Base-by-base conservation (phyloP, 2,329 filamentous ascomycete genomes). In the Neonectria sp. region DNA sequence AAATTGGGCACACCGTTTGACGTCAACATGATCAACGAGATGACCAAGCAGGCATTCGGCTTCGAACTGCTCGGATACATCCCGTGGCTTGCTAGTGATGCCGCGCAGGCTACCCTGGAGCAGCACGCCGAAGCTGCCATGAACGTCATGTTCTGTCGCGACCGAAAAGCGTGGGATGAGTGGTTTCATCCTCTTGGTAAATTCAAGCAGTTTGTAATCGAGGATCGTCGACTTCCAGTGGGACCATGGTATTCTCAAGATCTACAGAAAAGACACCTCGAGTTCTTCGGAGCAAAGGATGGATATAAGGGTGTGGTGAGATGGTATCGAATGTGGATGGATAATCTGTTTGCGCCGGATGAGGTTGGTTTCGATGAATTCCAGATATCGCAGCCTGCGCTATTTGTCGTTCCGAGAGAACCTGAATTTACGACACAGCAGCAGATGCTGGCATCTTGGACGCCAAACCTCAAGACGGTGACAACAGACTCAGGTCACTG, bases 391-490 rank as follows among this genome's bases (percentile, higher is more conserved):
- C 71, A 75, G 7, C 68, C 77, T 3, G 61, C 66, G 2, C 63
- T 79, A 3, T 71, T 79, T 40, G 57, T 80, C 6, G 71, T 67
- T 0, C 70, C 74, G 4, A 56, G 52, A 7, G 67, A 71, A 5
- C 70, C 74, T 0, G 60, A 60, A 1, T 70, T 67, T 3, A 63
- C 68, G 7, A 15, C 58, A 49, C 77, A 77, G 51, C 35, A 62
- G 9, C 65, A 75, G n/a, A 76, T 79, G 72, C 29, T 79, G 1
- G 62, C 68, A 11, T 61, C 69, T 6, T 79, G 78, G 78, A 29
- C 72, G 1, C 56, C 67, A 0, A 59, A 84, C 8, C 69, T 87
- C 49, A 83, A 81, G 1, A 80, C 82, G 21, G 77, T 75, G 9
- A 73, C 60, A 27, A 31, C 83, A 1, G 72, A 79, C 6, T 71